Base-by-base conservation (phyloP, 306 rosid genomes). In the Cotoneaster glaucophyllus region DNA sequence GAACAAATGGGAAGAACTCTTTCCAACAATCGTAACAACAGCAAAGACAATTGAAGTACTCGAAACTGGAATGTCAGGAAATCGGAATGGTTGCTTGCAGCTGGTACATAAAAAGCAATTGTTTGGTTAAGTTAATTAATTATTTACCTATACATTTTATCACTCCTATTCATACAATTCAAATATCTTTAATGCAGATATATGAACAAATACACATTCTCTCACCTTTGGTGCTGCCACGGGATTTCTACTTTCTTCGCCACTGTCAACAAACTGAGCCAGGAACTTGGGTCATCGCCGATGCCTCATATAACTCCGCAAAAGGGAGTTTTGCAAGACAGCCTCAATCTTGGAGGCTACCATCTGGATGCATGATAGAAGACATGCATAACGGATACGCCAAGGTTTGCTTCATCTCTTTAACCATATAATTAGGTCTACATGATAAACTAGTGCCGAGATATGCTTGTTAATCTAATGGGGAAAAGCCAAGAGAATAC, bases 301-400 rank as follows among this genome's bases (percentile, higher is more conserved):
- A 93, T 74, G 90, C 91, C 41, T 91, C 98, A 7, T 69, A 80
- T 41, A 87, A 88, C 76, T 68, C 37, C 74, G n/a, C 76, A 4
- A 67, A 68, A 66, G 77, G 75, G 24, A 57, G 25, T 29, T 64
- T 14, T 57, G 1, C 10, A 7, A 65, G 53, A 28, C 44, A 63
- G 21, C 41, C 85, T 39, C 74, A 24, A 17, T 45, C 82, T 64
- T 85, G 97, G 93, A 89, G 79, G 78, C 78, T 88, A 58, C 98
- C 97, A 45, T 93, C 97, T 31, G 98, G 97, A 31, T 91, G 91
- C 85, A 64, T 91, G 81, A 87, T 93, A 76, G 81, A 87, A 24
- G 91, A 89, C 34, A 31, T 83, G 82, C 34, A 80, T 2, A 69
- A 83, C 71, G 88, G 86, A 19, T 82, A 64, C 26, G 84, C 89